These are phyloP conservation scores for Lentinula guzmanii DNA, from an alignment of 768 basidiomycete species.

Conservation along the genomic window DNA sequence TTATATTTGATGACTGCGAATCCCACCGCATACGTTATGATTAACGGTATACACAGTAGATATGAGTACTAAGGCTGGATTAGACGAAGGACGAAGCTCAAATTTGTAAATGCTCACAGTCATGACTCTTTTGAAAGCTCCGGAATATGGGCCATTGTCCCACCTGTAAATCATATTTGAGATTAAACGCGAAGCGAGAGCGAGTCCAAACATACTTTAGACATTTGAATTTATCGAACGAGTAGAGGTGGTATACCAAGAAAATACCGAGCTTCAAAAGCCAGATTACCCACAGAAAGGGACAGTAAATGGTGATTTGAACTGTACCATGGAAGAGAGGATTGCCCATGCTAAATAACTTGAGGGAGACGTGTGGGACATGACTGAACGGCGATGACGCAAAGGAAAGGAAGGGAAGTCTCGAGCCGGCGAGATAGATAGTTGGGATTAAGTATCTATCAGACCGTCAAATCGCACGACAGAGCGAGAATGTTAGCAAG, in stretches of 20 bases:
- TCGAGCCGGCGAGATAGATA: constrained; percentile 18
- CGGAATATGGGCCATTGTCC: constrained; percentile 59
- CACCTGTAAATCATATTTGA: constrained; percentile 38
- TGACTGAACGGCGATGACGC: constrained; percentile 18
- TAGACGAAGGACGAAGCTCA: neutral
- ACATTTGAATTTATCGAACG: constrained; percentile 75
- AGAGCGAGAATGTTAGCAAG: neutral
- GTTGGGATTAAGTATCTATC: neutral
- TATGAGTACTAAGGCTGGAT: constrained; percentile 59
- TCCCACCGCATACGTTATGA: constrained; percentile 53
- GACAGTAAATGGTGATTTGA: too few relatives aligned
- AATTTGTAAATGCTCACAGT: constrained; percentile 41
- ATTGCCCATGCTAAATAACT: constrained; percentile 61
- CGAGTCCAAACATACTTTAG: constrained; percentile 38
- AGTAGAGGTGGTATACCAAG: constrained; percentile 70
- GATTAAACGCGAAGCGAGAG: neutral
- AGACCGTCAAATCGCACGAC: neutral
- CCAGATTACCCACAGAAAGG: neutral
- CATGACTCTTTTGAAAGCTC: constrained; percentile 84
- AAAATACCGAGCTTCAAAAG: constrained; percentile 48
- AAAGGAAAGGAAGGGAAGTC: constrained; percentile 12
- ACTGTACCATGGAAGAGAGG: constrained; percentile 44
- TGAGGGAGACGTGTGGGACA: constrained; percentile 61
- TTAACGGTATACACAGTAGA: constrained; percentile 53
- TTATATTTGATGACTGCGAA: constrained; percentile 69